Percentiles rank a stretch among this genome's conserved stretches.
Conservation (phyloP, 2,329 filamentous ascomycete species). For the Monosporascus cannonballus region DNA sequence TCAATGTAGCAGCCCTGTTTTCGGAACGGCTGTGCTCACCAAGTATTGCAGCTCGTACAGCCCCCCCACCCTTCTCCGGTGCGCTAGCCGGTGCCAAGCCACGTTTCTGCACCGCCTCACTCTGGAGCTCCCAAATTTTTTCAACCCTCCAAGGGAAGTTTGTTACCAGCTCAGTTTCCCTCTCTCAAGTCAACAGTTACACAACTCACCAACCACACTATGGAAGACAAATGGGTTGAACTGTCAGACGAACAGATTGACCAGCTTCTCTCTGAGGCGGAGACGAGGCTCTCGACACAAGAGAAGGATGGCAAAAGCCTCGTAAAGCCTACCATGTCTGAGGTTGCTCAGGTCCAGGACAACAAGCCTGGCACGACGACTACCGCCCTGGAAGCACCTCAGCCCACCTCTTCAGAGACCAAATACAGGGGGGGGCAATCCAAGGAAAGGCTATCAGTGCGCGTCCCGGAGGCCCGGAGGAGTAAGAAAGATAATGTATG, state of each 20-base stretch:
- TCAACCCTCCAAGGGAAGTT: neutral
- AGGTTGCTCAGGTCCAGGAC: slow-evolving; percentile 6
- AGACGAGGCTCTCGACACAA: slow-evolving; percentile 41
- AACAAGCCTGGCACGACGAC: slow-evolving; percentile 4
- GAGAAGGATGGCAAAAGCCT: slow-evolving; percentile 21
- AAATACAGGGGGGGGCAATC: slow-evolving; percentile 8
- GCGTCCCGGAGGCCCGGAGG: slow-evolving; percentile 19
- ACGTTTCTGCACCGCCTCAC: too few species aligned
- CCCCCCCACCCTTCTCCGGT: neutral
- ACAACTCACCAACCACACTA: slow-evolving; percentile 11
- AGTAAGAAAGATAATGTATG: slow-evolving; percentile 27
- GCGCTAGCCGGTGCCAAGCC: neutral
- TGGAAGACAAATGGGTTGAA: slow-evolving; percentile 31
- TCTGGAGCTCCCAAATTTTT: too few species aligned
- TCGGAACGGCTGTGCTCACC: too few species aligned
- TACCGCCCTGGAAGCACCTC: neutral
- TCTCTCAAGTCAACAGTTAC: neutral
- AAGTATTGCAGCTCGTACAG: too few species aligned
- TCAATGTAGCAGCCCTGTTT: too few species aligned
- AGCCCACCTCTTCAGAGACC: slow-evolving; percentile 5
- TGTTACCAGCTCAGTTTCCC: neutral
- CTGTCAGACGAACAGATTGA: slow-evolving; percentile 60
- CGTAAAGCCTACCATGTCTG: slow-evolving; percentile 26
- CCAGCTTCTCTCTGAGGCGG: slow-evolving; percentile 57
- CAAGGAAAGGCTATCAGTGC: slow-evolving; percentile 18